Conservation (phyloP, 177 flowering plant species). For the Vitis hybrid region DNA sequence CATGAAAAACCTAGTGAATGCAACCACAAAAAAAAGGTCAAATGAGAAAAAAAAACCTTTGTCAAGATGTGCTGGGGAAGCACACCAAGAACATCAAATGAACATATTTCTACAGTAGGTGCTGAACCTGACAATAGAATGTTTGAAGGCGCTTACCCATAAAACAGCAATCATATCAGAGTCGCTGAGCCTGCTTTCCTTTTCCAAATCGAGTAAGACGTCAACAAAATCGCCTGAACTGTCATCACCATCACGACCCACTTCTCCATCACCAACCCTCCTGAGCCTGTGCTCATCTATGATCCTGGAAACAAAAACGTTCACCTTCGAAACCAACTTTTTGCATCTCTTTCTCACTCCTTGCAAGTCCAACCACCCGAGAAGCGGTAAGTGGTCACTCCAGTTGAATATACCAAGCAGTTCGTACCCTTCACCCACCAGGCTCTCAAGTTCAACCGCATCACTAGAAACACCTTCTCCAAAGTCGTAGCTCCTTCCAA, state of each 20-base stretch:
- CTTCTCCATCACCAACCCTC: conserved; percentile 25
- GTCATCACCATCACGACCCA: conserved; percentile 23
- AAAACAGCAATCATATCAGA: conserved; percentile 88
- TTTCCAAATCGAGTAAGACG: conserved; percentile 68
- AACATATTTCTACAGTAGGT: not conserved
- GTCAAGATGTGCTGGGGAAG: not conserved
- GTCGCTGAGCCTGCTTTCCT: conserved; percentile 52
- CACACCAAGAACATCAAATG: not conserved
- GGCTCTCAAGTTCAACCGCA: conserved; percentile 38
- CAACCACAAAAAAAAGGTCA: too few species aligned
- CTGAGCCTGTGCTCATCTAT: conserved; percentile 58
- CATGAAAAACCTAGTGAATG: too few species aligned
- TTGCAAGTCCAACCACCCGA: conserved; percentile 73
- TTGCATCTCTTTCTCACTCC: conserved; percentile 69
- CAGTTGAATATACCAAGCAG: conserved; percentile 75
- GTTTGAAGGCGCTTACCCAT: conserved; percentile 47
- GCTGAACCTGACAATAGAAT: not conserved
- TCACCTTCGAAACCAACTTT: conserved; percentile 49
- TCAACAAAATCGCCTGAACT: conserved; percentile 55
- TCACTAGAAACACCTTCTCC: conserved; percentile 10
- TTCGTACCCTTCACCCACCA: conserved; percentile 89
- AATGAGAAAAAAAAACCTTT: not conserved
- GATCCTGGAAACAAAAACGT: conserved; percentile 61
- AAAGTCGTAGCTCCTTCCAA: conserved; percentile 41
- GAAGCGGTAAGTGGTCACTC: conserved; percentile 70